Evolutionary conservation across 306 rosid genomes (phyloP), one percentile per base, ranked within the genome.

Genomic region (Pyrus pyrifolia): DNA sequence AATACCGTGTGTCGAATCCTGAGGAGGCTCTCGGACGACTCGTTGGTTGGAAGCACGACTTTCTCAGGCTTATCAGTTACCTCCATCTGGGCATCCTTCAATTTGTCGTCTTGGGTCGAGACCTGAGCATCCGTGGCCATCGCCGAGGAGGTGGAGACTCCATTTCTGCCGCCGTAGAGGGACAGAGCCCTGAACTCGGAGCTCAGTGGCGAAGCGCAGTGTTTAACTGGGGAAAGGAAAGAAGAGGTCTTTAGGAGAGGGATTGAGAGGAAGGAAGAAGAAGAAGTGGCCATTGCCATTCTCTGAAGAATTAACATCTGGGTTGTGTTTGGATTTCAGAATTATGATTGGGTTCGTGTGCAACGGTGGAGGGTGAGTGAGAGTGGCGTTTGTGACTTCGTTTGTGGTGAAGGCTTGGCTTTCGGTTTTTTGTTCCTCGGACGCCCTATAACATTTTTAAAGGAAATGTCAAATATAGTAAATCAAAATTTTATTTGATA

Each of bases 1-100:
- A 76, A 72, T 83, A 95, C 99, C 92, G 99, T 84, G 82, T 95
- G 99, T 38, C 99, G 99, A 69, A 95, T 85, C 78, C 93, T 84
- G 80, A 95, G 98, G 38, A 95, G 96, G 44, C 75, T 84, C 75
- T 82, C 85, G 1, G 99, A 95, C 4, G 97, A 90, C 38, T 91
- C 88, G 73, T 95, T 95, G 68, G 98, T 87, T 0, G 98, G 99
- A 23, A 95, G 99, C 62, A 88, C 83, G 21, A 87, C n/a, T 79
- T 65, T 88, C 70, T 80, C 84, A 12, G 67, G 72, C 40, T 68
- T 49, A 13, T 67, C 80, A 44, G 4, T 19, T 70, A 67, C 61
- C 38, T 79, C 80, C 59, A 51, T 55, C 11, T 55, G 81, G 80
- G 82, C 60, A 53, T 61, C 76, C 55, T 64, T 71, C 64, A 78